Base-by-base conservation (phyloP, 768 basidiomycete species). In the Nidularia pulvinata region DNA sequence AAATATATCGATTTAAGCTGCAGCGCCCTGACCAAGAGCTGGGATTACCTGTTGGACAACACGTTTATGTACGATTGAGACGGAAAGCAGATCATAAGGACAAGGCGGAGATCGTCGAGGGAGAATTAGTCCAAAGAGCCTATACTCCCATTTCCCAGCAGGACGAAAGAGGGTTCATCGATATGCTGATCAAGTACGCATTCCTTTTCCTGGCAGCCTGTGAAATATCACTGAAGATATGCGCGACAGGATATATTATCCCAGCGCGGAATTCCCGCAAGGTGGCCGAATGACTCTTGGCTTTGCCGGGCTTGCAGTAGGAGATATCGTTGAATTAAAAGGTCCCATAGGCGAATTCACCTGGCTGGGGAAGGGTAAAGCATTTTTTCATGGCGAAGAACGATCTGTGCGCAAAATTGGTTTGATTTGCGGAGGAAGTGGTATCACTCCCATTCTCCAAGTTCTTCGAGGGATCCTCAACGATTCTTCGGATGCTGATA, bases 391-490 rank as follows among this genome's bases (percentile, higher is more conserved):
- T 43, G 77, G 76, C 0, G 52, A 64, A 1, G 58, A 69, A 49
- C 62, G 63, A 16, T 61, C 60, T 10, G 64, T 80, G 14, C 62
- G 62, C 22, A 67, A 79, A 16, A 58, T 86, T 11, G 82, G 80
- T 1, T 69, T 86, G 73, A 69, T 85, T 37, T 85, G 80, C 51
- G 85, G 72, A 7, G 85, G 85, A 14, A 83, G 76, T 37, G 83
- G 83, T 22, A 79, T 85, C 49, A 84, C 84, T 0, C 83, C 84
- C 0, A 81, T 86, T 45, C 63, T 84, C 0, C 83, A 85, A 61
- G 77, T 84, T 19, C 65, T 84, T 1, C 75, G 79, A 1, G 70
- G 71, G 46, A 67, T 85, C 45, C 63, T 83, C 44, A 62, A 60
- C 19, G 80, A 84, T 52, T 16, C 48, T 1, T 48, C 53, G 11